These are phyloP conservation scores for Dactylellina sp. DNA, from an alignment of 2,329 filamentous ascomycete species.

Conservation along the genomic window DNA sequence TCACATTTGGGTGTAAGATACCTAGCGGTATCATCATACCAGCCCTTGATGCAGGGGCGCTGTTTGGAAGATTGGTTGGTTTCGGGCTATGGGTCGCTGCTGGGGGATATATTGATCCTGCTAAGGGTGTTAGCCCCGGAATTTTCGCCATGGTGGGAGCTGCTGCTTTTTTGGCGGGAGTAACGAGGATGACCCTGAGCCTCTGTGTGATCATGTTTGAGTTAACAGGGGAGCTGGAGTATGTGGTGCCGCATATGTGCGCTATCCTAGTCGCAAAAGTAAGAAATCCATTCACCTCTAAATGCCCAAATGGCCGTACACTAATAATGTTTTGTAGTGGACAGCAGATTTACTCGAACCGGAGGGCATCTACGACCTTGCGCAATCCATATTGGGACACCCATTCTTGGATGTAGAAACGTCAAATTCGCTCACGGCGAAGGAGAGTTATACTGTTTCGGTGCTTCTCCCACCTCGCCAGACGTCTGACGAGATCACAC, in stretches of 20 bases:
- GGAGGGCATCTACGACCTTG: conserved; percentile 71
- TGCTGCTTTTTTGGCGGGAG: conserved; percentile 71
- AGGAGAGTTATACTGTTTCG: conserved; percentile 64
- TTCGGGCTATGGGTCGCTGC: conserved; percentile 57
- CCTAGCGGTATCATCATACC: conserved; percentile 73
- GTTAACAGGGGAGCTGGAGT: conserved; percentile 71
- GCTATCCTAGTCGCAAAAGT: conserved; percentile 71
- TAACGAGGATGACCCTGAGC: conserved; percentile 71
- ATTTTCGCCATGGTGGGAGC: conserved; percentile 74
- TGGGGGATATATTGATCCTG: conserved; percentile 6
- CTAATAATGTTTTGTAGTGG: conserved; percentile 63
- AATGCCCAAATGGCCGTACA: too few relatives aligned
- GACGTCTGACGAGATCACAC: conserved; percentile 71
- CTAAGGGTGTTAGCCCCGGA: conserved; percentile 67
- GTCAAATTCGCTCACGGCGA: conserved; percentile 65
- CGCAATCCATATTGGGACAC: conserved; percentile 71
- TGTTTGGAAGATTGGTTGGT: conserved; percentile 70
- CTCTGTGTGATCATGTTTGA: conserved; percentile 74
- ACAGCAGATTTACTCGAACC: conserved; percentile 69
- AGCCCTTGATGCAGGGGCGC: conserved; percentile 70
- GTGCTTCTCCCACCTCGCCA: conserved; percentile 68
- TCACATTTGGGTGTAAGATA: conserved; percentile 73
- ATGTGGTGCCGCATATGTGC: conserved; percentile 71
- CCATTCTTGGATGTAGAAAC: conserved; percentile 71
- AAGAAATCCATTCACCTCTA: too few relatives aligned